Percentiles rank a stretch among this genome's conserved stretches.
Conservation (phyloP, 1,284 basidiomycete species). For the Cryptococcus sp. region DNA sequence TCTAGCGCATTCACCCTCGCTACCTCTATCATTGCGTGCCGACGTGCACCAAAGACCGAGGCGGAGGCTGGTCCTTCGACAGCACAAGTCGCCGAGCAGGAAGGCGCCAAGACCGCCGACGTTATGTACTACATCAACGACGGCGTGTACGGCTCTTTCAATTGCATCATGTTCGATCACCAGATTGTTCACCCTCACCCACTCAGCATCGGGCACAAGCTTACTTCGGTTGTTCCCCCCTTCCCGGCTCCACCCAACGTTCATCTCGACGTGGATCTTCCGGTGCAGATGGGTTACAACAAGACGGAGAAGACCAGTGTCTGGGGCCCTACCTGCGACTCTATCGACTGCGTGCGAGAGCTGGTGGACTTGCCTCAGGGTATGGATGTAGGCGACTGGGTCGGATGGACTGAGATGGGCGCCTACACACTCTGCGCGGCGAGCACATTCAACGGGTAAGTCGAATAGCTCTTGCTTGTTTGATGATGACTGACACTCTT, state of each 20-base stretch:
- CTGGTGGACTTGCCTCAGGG: conserved; percentile 64
- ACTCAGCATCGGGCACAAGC: conserved; percentile 56
- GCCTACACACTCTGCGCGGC: conserved; percentile 91
- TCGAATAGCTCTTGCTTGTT: neutral
- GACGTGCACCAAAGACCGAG: conserved; percentile 54
- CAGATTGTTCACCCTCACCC: conserved; percentile 83
- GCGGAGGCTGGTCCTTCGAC: conserved; percentile 17
- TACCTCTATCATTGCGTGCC: conserved; percentile 88
- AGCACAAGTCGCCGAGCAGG: conserved; percentile 20
- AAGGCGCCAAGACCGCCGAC: conserved; percentile 52
- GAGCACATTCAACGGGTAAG: conserved; percentile 78
- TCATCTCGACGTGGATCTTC: conserved; percentile 46
- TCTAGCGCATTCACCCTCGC: conserved; percentile 90
- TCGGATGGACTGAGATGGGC: conserved; percentile 88
- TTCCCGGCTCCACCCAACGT: conserved; percentile 54
- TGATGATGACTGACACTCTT: neutral
- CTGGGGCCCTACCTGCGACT: conserved; percentile 80
- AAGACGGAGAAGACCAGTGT: conserved; percentile 56
- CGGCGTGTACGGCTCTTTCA: conserved; percentile 97
- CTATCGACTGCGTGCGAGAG: conserved; percentile 77
- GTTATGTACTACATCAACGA: conserved; percentile 89
- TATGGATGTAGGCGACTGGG: conserved; percentile 83
- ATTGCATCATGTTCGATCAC: conserved; percentile 94
- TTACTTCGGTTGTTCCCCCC: conserved; percentile 37
- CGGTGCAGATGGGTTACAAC: conserved; percentile 51